Percentiles rank a stretch among this genome's conserved stretches.
phyloP scores from a whole-genome alignment of 345 rosid genomes.

The Brassica carinata region DNA sequence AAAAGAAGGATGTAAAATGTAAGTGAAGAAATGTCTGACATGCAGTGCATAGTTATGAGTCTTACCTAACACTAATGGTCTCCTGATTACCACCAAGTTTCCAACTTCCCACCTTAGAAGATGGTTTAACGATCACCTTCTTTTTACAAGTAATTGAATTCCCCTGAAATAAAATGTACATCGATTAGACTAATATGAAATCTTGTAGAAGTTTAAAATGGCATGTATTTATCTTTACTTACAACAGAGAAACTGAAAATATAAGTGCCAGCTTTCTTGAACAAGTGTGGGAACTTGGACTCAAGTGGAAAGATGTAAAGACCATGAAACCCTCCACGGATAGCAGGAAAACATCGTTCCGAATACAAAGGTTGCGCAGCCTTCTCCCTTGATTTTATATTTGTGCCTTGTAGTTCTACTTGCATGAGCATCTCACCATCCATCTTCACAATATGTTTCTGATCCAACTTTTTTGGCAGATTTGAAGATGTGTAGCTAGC shows the following conservation, averaged over 20 bases:
- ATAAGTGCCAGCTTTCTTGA: constrained; percentile 54
- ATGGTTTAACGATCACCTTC: constrained; percentile 44
- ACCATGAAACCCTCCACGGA: constrained; percentile 48
- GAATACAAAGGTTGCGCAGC: constrained; percentile 28
- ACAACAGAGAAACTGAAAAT: constrained; percentile 52
- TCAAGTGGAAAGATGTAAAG: constrained; percentile 56
- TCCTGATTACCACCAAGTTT: constrained; percentile 32
- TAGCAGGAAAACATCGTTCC: constrained; percentile 36
- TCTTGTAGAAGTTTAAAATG: too few species aligned
- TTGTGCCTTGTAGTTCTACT: constrained; percentile 34
- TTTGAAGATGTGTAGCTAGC: constrained; percentile 41
- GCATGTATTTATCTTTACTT: constrained; percentile 31
- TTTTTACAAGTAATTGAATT: constrained; percentile 39
- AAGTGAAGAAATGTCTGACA: background rate
- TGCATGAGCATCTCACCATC: constrained; percentile 50
- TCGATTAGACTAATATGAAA: background rate
- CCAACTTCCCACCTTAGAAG: constrained; percentile 49
- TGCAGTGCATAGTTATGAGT: background rate
- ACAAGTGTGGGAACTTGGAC: constrained; percentile 37
- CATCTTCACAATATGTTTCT: constrained; percentile 52
- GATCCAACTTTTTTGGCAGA: constrained; percentile 47
- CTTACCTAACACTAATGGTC: constrained; percentile 39
- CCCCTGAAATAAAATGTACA: constrained; percentile 35
- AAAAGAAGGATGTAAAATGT: background rate
- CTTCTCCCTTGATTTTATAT: constrained; percentile 6